Conservation (phyloP, 1,139 yeast genomes). For the Protomyces pachydermus region DNA sequence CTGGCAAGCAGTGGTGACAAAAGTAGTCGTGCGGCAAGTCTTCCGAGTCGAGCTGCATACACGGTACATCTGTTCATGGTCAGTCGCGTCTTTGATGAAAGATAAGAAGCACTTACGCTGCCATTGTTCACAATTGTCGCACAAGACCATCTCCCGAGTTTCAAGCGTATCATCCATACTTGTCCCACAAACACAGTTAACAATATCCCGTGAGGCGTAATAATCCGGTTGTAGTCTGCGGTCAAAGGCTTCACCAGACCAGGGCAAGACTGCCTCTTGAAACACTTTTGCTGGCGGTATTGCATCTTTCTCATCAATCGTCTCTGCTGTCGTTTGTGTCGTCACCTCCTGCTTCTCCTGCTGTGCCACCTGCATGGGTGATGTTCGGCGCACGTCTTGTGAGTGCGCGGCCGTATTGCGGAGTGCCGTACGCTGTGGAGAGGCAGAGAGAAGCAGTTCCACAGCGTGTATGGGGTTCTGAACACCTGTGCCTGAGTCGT, state of each 20-base stretch:
- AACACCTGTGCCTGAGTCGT: too few relatives aligned
- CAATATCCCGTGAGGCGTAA: conserved; percentile 3
- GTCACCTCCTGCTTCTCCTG: too few relatives aligned
- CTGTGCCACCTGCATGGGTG: too few relatives aligned
- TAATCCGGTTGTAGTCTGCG: conserved; percentile 8
- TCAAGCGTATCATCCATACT: not conserved
- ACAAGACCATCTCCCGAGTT: conserved; percentile 12
- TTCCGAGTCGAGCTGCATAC: conserved; percentile 1
- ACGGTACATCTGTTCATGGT: conserved; percentile 2
- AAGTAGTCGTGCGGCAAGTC: conserved; percentile 14
- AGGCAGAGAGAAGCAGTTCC: not conserved
- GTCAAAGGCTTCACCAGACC: conserved; percentile 11
- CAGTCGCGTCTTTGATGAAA: not conserved
- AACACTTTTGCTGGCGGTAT: not conserved
- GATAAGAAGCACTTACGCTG: not conserved
- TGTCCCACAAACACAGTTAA: conserved; percentile 9
- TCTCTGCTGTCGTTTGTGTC: not conserved
- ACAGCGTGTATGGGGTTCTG: too few relatives aligned
- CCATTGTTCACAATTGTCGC: conserved; percentile 18
- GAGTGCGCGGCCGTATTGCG: not conserved
- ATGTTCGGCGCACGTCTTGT: not conserved
- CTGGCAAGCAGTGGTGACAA: conserved; percentile 12
- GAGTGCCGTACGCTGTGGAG: not conserved
- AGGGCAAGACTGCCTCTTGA: conserved; percentile 6
- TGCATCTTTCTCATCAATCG: not conserved